These are phyloP conservation scores for Pythium volutum DNA, from an alignment of 352 stramenopile species.

Conservation along the genomic window DNA sequence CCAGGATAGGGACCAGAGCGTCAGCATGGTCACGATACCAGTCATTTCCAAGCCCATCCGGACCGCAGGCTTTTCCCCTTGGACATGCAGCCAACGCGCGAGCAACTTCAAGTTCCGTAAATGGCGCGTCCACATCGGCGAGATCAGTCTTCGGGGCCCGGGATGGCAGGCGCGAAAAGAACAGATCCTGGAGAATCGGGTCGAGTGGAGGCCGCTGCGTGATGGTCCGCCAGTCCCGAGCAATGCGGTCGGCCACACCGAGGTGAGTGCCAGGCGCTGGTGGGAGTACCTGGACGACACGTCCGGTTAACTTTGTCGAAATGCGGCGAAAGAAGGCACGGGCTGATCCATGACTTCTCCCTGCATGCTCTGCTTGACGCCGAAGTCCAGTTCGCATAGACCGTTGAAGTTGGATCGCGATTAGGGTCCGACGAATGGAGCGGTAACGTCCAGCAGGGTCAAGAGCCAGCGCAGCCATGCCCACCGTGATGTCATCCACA, in stretches of 20 bases:
- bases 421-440: background rate
- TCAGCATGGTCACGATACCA: slow-evolving; percentile 10
- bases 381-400: background rate
- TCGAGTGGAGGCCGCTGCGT: background rate
- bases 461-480: background rate
- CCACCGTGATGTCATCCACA: background rate
- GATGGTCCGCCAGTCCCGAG: background rate
- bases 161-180: background rate
- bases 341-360: background rate
- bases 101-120: background rate
- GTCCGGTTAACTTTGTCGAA: background rate
- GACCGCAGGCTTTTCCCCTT: slow-evolving; percentile 6
- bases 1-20: background rate
- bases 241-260: background rate
- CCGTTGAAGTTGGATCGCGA: background rate
- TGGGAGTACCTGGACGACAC: too few species aligned
- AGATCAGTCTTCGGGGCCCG: background rate
- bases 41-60: slow-evolving; percentile 11
- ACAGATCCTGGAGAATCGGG: background rate
- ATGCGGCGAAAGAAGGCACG: background rate
- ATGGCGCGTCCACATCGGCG: background rate
- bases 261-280: too few species aligned
- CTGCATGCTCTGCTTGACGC: background rate
- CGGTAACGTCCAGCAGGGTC: background rate
- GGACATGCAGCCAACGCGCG: background rate